Evolutionary conservation across 257 asterid genomes (phyloP).

Genomic region (Eustoma russellianum): DNA sequence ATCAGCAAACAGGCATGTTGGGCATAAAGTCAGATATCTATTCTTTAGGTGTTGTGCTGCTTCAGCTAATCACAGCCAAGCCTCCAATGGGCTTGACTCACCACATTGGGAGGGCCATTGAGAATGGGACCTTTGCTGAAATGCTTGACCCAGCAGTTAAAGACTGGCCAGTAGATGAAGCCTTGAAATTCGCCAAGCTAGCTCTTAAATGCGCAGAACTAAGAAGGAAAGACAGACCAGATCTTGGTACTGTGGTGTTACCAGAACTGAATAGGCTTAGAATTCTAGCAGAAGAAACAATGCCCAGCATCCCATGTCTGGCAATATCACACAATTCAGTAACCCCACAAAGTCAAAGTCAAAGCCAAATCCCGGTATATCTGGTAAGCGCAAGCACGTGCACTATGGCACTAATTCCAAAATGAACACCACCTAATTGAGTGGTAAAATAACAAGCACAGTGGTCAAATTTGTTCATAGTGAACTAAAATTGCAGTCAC

Average conservation of each 20-base stretch:
- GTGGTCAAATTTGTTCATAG: too few relatives aligned
- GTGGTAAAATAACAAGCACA: too few relatives aligned
- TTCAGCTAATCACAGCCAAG: conserved; percentile 68
- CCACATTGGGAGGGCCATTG: conserved; percentile 70
- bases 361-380: conserved; percentile 19
- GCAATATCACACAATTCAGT: conserved; percentile 12
- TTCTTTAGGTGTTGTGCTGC: conserved; percentile 81
- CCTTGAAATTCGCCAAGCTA: conserved; percentile 52
- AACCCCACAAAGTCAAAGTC: conserved; percentile 8
- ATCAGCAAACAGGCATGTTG: conserved; percentile 90
- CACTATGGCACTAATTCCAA: not conserved
- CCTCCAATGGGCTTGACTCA: conserved; percentile 91
- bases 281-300: conserved; percentile 53
- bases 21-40: conserved; percentile 77
- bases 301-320: conserved; percentile 28
- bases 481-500: not conserved
- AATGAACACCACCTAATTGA: not conserved
- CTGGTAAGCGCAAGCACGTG: conserved; percentile 23
- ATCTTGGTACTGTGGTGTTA: conserved; percentile 44
- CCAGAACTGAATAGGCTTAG: conserved; percentile 70
- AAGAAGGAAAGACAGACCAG: conserved; percentile 82
- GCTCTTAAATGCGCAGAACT: conserved; percentile 72
- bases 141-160: conserved; percentile 69
- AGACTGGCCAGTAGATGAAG: conserved; percentile 82
- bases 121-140: conserved; percentile 59